Evolutionary conservation across 2,329 filamentous ascomycete genomes (phyloP), one percentile per base, ranked within the genome.

Genomic region (Davidsoniella eucalypti): DNA sequence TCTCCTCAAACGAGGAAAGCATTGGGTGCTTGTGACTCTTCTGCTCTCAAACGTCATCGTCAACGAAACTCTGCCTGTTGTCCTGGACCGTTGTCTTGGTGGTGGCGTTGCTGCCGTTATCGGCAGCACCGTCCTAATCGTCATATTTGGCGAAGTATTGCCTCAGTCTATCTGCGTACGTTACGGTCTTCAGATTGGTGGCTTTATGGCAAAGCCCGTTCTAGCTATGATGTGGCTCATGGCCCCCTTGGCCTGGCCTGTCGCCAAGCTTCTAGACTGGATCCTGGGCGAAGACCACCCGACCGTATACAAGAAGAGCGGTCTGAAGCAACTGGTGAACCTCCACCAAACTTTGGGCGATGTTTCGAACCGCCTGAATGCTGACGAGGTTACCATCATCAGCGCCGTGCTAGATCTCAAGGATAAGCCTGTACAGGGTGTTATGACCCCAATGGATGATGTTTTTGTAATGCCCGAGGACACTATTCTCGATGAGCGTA

Each of bases 391-490:
- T 56, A 96, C 92, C 54, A 98, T 98, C 63, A 98, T 98, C 65
- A 94, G 86, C 57, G 90, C 92, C 37, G 92, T 96, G 12, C 69
- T 98, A 52, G 92, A 98, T 61, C 71, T 98, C 56, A 98, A 96
- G 68, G 88, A 92, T 57, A 98, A 98, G 68, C 74, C 90, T 0
- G 88, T 98, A 5, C 87, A 86, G 42, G 84, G 79, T 60, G 94
- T 98, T 61, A 98, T 98, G 92, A 98, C 93, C 0, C 92, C 92
- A 1, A 96, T 98, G 84, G 80, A 86, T 43, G 88, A 98, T 61
- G 92, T 96, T 45, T 98, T 94, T 62, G 90, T 84, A 54, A 86
- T 98, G 78, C 87, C 87, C n/a, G 84, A 90, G 47, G 88, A 98
- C 60, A 92, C 90, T 4, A 73, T 96, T 2, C 68, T 98, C 52